These are phyloP conservation scores for Meyerozyma carpophila DNA, from an alignment of 1,139 yeast genomes.

Conservation along the genomic window DNA sequence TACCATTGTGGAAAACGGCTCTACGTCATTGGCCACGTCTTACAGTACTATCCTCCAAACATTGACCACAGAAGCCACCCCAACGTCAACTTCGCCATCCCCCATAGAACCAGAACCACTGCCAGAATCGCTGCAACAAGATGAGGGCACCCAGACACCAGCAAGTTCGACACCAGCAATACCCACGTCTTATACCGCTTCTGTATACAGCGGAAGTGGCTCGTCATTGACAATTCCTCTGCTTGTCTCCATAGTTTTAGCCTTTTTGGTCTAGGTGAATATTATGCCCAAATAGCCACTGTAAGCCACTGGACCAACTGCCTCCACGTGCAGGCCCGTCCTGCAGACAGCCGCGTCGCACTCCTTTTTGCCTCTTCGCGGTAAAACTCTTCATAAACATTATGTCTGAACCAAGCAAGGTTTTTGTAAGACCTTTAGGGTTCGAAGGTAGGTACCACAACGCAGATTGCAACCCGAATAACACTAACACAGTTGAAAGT, in stretches of 20 bases:
- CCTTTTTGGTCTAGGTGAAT: background rate
- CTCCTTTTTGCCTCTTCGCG: background rate
- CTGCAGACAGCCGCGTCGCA: background rate
- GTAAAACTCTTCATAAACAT: background rate
- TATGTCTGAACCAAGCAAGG: conserved; percentile 28
- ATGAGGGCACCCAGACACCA: background rate
- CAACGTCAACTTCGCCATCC: background rate
- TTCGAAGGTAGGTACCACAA: conserved; percentile 21
- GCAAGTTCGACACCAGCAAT: background rate
- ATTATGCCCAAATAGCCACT: background rate
- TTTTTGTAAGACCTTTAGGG: conserved; percentile 38
- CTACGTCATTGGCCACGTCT: background rate
- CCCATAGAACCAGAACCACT: background rate
- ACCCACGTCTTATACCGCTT: background rate
- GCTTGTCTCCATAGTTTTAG: background rate
- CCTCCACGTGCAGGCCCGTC: background rate
- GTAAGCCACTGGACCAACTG: background rate
- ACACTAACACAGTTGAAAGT: conserved; percentile 29
- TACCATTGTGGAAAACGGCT: background rate
- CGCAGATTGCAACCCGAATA: too few relatives aligned
- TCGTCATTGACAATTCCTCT: background rate
- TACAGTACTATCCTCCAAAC: background rate
- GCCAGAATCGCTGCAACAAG: background rate
- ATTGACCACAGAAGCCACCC: background rate
- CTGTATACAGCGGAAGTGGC: background rate